Percentiles rank a stretch among this genome's conserved stretches.
phyloP scores from a whole-genome alignment of 148 eudicot genomes.

The Mesembryanthemum crystallinum region DNA sequence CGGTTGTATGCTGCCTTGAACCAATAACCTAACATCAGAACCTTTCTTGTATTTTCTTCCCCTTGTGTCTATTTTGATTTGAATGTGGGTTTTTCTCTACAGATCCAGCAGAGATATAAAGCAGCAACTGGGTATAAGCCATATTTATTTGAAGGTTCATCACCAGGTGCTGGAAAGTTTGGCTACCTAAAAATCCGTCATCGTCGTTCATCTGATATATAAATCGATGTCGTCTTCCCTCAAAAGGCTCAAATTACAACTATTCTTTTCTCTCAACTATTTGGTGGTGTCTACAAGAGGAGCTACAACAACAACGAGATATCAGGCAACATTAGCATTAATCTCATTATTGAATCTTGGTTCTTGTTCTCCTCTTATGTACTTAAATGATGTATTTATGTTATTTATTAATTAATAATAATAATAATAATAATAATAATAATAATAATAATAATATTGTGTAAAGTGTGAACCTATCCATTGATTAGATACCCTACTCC shows the following conservation, averaged over 20 bases:
- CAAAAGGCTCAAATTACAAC: neutral
- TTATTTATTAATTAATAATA: no score
- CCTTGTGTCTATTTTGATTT: neutral
- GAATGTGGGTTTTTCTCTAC: slow-evolving; percentile 19
- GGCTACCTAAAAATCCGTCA: slow-evolving; percentile 79
- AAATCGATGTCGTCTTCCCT: slow-evolving; percentile 10
- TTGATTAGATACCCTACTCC: no score
- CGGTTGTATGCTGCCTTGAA: neutral
- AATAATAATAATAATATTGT: no score
- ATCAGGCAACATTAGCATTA: neutral
- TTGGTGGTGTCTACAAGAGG: neutral
- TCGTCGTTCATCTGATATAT: slow-evolving; percentile 37
- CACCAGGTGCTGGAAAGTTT: slow-evolving; percentile 95
- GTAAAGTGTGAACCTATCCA: no score
- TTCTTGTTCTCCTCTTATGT: neutral
- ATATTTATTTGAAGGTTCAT: slow-evolving; percentile 85
- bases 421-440: no score
- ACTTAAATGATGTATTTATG: no score
- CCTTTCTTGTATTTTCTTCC: neutral
- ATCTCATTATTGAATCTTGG: neutral
- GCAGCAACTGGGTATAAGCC: slow-evolving; percentile 82
- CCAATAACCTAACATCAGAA: neutral
- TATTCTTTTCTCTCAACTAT: neutral
- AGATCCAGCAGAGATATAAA: slow-evolving; percentile 86
- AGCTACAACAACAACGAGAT: neutral